Conservation (phyloP, 179 eudicot species). For the Sideroxylon spinosum region DNA sequence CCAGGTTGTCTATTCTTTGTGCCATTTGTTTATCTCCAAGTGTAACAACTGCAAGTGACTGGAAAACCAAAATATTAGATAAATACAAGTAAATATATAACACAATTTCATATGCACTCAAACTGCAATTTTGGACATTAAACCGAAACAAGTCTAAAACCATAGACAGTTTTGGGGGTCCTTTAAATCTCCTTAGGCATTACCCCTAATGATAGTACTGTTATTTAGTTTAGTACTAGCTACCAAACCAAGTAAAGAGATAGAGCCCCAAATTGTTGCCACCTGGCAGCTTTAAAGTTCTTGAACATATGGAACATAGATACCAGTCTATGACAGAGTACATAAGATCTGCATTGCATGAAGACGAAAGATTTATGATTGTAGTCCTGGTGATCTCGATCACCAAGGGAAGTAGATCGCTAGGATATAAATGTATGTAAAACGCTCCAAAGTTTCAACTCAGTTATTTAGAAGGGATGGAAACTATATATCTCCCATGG, state of each 20-base stretch:
- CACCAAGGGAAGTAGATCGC: not conserved
- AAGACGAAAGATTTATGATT: not conserved
- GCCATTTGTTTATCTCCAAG: constrained; percentile 98
- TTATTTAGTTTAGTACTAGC: not conserved
- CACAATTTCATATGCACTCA: not conserved
- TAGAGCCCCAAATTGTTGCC: not conserved
- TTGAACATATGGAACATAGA: not conserved
- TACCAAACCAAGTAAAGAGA: not conserved
- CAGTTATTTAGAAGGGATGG: not conserved
- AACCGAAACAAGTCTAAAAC: constrained; percentile 3
- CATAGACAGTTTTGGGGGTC: not conserved
- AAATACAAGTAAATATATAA: constrained; percentile 8
- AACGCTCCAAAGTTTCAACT: not conserved
- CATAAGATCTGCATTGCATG: not conserved
- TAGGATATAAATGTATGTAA: not conserved
- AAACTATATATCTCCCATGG: not conserved
- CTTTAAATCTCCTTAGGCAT: not conserved
- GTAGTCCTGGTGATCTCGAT: not conserved
- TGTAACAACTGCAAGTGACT: constrained; percentile 95
- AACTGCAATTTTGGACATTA: not conserved
- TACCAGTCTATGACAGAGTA: not conserved
- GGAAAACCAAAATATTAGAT: constrained; percentile 18
- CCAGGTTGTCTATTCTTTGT: constrained; percentile 88
- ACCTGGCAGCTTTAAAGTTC: not conserved
- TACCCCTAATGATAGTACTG: not conserved